Evolutionary conservation across 2,329 filamentous ascomycete genomes (phyloP), one percentile per base, ranked within the genome.

Genomic region (Elsinoe ampelina): DNA sequence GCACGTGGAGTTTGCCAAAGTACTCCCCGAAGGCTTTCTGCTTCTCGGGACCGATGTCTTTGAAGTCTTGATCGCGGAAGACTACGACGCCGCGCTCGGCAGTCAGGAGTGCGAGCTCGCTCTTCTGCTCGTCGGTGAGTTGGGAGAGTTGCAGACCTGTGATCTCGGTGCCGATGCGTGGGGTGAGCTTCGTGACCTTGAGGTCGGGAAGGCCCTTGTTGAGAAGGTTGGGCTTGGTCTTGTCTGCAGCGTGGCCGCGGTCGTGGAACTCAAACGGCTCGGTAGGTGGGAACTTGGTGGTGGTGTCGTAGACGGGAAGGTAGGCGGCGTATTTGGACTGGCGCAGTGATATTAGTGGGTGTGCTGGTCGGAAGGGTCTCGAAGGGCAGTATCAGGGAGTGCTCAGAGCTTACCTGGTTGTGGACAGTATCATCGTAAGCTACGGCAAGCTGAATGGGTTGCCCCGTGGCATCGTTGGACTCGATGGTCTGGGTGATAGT

Each of bases 1-100:
- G 38, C 13, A 42, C 38, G 38, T 62, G 57, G 12, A 62, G 35
- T 3, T 10, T n/a, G 5, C 59, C 61, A 48, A 61, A 61, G 45
- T 61, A 59, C 39, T 52, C 10, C 2, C 58, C 61, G 20, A 63
- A 50, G 8, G 45, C 54, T n/a, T 55, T 58, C 38, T 63, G 61
- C n/a, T 36, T 57, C n/a, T 55, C 11, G 57, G 58, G 34, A 50
- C 61, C 60, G 47, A 81, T 75, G 59, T 73, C 73, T 22, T 81
- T 73, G 61, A 79, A 76, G 57, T 76, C 71, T 64, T 82, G 80
- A 48, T 75, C 69, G 12, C 79, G 73, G 71, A 82, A 80, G 66
- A 82, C 80, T 1, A 82, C 78, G 0, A 82, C 79, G 2, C 80
- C 79, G 42, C 80, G 71, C 22, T 73, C 74, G 2, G 79, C 75